Evolutionary conservation across 1,284 basidiomycete species (phyloP).

Genomic region (Ustilago trichophora): DNA sequence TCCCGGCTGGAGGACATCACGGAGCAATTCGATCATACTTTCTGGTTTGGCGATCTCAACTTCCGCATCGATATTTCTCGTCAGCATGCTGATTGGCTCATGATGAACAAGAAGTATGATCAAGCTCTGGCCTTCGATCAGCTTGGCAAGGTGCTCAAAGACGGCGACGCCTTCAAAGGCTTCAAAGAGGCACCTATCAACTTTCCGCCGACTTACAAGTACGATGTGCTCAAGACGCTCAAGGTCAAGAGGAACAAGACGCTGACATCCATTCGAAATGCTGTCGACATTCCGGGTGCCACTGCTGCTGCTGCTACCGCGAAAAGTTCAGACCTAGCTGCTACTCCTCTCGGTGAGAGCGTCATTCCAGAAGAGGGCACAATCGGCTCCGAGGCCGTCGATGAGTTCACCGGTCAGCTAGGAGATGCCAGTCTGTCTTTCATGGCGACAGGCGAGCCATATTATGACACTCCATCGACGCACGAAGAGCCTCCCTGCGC

Average conservation of each 20-base stretch:
- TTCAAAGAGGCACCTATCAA: conserved; percentile 70
- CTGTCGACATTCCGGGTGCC: conserved; percentile 20
- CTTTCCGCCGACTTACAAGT: conserved; percentile 76
- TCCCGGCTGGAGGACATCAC: conserved; percentile 73
- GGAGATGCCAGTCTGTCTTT: conserved; percentile 11
- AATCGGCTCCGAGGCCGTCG: not conserved
- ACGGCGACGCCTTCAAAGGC: conserved; percentile 71
- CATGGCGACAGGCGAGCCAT: not conserved
- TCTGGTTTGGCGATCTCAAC: conserved; percentile 69
- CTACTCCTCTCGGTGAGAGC: conserved; percentile 22
- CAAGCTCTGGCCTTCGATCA: conserved; percentile 77
- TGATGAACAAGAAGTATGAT: conserved; percentile 68
- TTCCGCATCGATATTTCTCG: conserved; percentile 70
- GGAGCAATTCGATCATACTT: conserved; percentile 82
- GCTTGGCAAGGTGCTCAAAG: conserved; percentile 75
- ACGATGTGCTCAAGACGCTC: conserved; percentile 73
- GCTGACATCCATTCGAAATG: conserved; percentile 12
- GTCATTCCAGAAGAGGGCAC: conserved; percentile 35
- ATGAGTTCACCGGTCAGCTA: not conserved
- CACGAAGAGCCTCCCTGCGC: not conserved
- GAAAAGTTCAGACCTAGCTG: conserved; percentile 2
- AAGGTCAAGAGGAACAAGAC: conserved; percentile 63
- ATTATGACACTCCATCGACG: not conserved
- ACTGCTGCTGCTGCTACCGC: not conserved
- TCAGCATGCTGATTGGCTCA: conserved; percentile 71